Evolutionary conservation across 345 rosid genomes (phyloP).

Genomic region (Psidium friedrichsthalianum): DNA sequence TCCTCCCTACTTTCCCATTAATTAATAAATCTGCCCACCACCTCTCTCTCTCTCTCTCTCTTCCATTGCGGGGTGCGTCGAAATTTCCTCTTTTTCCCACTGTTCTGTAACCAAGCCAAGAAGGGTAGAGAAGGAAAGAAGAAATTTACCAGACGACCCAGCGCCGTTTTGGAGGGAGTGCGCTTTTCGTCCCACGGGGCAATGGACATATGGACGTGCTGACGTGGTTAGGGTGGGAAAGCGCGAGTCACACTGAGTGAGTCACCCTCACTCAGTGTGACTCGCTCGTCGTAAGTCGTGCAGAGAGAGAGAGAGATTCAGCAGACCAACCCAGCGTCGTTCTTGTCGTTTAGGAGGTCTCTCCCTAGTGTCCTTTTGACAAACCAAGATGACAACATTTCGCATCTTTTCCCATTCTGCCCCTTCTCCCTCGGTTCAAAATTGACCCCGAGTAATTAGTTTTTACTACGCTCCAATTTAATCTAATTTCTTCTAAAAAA

Average conservation of each 20-base stretch:
- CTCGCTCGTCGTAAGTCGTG: neutral
- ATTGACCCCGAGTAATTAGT: neutral
- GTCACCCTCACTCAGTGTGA: neutral
- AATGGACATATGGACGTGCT: neutral
- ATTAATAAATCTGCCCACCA: neutral
- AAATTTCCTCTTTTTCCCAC: neutral
- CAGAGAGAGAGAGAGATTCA: neutral
- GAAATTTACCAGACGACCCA: no score
- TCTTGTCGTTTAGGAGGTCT: neutral
- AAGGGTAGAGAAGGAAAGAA: neutral
- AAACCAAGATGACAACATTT: neutral
- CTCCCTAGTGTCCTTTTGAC: neutral
- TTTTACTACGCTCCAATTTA: neutral
- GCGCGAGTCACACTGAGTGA: neutral
- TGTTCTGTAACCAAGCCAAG: neutral
- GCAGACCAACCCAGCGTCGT: neutral
- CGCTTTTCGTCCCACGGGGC: neutral
- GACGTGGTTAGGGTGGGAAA: neutral
- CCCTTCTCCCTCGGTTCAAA: neutral
- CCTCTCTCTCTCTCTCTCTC: neutral
- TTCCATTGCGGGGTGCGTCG: neutral
- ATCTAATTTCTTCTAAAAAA: neutral
- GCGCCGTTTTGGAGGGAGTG: neutral
- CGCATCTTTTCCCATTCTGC: neutral
- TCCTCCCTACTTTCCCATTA: neutral